These are phyloP conservation scores for Penicillium sp. DNA, from an alignment of 2,329 filamentous ascomycete genomes.

Conservation along the genomic window DNA sequence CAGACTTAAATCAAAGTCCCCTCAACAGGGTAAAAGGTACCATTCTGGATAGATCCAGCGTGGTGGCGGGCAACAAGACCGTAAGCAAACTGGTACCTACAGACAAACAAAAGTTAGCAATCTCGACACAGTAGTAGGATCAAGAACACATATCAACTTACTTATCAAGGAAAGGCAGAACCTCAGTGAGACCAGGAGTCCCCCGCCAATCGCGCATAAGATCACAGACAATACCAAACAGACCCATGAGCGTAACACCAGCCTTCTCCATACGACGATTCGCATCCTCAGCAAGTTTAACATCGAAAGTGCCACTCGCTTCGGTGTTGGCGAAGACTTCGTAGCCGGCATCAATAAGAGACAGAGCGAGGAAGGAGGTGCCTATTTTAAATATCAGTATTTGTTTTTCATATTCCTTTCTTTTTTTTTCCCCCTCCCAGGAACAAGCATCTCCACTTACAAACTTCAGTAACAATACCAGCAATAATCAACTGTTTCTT, in stretches of 20 bases:
- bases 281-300: constrained; percentile 51
- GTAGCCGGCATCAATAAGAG: constrained; percentile 68
- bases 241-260: constrained; percentile 55
- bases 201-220: constrained; percentile 70
- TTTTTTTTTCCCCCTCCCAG: neutral
- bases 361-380: constrained; percentile 72
- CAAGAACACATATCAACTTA: constrained; percentile 4
- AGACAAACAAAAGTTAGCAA: neutral
- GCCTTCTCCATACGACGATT: constrained; percentile 67
- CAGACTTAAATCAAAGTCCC: constrained; percentile 10
- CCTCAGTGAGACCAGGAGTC: constrained; percentile 53
- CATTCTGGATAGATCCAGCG: constrained; percentile 60
- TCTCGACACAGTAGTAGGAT: neutral
- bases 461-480: constrained; percentile 74
- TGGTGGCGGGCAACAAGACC: constrained; percentile 64
- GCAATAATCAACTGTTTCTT: constrained; percentile 70
- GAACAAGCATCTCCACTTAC: constrained; percentile 36
- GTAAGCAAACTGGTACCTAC: constrained; percentile 56
- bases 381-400: constrained; percentile 34
- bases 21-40: constrained; percentile 60
- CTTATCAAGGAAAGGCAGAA: constrained; percentile 64
- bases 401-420: neutral
- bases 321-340: constrained; percentile 50
- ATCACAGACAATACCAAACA: constrained; percentile 66
- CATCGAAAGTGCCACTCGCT: constrained; percentile 38